Base-by-base conservation (phyloP, 768 basidiomycete genomes). In the Termitomyces sp. region DNA sequence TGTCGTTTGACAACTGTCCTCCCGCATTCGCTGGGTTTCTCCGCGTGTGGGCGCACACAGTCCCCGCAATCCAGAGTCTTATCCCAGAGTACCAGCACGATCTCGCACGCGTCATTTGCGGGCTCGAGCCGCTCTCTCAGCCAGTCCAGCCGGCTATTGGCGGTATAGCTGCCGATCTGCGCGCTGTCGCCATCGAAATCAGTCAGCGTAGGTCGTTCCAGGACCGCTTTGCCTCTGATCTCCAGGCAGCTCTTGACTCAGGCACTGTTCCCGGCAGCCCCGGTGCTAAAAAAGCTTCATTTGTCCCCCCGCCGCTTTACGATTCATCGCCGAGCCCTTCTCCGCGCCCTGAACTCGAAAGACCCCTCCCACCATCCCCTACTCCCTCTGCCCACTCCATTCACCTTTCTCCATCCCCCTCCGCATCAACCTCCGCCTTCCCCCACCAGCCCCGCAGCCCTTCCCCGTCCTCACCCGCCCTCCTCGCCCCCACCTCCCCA, bases 111-210 rank as follows among this genome's bases (percentile, higher is more conserved):
- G 71, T 87, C 49, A 90, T 94, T 19, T 94, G 92, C 63, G 77
- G 79, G 5, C 81, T 91, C 12, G 68, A 72, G 17, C 77, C 83
- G 0, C 53, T 87, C 27, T 62, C 72, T 0, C 62, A 73, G 0
- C 81, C 84, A 0, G 29, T 70, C 4, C 68, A 78, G 25, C 69
- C 73, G 1, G 64, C 71, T 0, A 66, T 92, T 10, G 71, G 76
- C 3, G 84, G 86, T 0, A 83, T 92, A 45, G 82, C 92, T 1
- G 89, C 89, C 0, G 90, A 93, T 68, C 70, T 95, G n/a, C 81
- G 90, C 17, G 87, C 89, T 0, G 87, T 95, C 0, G 89, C 90
- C 0, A 91, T 95, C 47, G 92, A 94, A 65, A 92, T 95, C 60
- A 87, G 88, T 55, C 90, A 92, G 69, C 72, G 92, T 5, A 75